phyloP scores from a whole-genome alignment of 164 flowering plant species.

The Umbilicus rupestris region DNA sequence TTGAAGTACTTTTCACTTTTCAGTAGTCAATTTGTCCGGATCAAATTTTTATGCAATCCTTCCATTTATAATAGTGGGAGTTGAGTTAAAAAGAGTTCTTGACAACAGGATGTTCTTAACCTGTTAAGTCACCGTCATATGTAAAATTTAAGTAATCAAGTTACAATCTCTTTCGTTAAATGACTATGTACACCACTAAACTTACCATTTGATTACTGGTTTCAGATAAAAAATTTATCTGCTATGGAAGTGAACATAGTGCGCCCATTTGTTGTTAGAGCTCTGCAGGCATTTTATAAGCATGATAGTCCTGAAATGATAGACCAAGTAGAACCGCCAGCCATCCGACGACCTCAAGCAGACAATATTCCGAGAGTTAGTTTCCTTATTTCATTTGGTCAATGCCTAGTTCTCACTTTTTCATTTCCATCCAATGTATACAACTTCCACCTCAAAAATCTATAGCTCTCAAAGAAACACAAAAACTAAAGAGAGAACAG shows the following conservation, averaged over 20 bases:
- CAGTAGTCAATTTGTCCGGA: neutral
- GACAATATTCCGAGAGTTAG: slow-evolving; percentile 61
- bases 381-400: neutral
- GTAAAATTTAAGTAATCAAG: too few species aligned
- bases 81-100: too few species aligned
- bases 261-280: slow-evolving; percentile 72
- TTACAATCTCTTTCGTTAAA: too few species aligned
- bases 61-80: too few species aligned
- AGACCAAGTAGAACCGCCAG: slow-evolving; percentile 32
- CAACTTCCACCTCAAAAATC: neutral
- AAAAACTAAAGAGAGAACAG: too few species aligned
- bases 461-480: too few species aligned
- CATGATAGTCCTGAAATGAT: slow-evolving; percentile 71
- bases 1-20: neutral
- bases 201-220: neutral
- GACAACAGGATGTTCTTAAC: neutral
- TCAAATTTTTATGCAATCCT: neutral
- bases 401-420: neutral
- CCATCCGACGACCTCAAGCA: slow-evolving; percentile 33
- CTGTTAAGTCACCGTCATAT: neutral
- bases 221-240: slow-evolving; percentile 72
- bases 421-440: neutral
- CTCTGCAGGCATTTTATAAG: slow-evolving; percentile 75
- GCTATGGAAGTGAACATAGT: slow-evolving; percentile 96
- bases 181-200: neutral